phyloP scores from a whole-genome alignment of 345 rosid species.

The Ceriops zippeliana region DNA sequence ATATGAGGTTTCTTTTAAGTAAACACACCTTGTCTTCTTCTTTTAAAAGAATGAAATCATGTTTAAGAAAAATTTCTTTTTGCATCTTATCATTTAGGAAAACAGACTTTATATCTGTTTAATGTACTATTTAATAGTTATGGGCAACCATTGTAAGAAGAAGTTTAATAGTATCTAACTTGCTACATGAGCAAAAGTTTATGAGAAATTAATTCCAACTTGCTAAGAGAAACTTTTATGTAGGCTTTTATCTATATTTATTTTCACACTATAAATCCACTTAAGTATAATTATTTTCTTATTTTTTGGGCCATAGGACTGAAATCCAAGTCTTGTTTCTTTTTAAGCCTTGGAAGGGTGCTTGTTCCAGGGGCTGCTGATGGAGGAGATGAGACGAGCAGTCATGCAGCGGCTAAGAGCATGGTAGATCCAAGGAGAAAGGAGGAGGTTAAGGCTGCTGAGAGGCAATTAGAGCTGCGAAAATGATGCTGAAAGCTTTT shows the following conservation, averaged over 20 bases:
- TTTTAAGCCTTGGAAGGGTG: too few relatives aligned
- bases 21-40: background rate
- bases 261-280: background rate
- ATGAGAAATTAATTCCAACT: background rate
- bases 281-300: background rate
- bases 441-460: slow-evolving; percentile 31
- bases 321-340: too few relatives aligned
- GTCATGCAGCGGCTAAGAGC: slow-evolving; percentile 44
- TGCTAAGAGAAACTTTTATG: background rate
- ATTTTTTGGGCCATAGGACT: too few relatives aligned
- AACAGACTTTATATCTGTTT: too few relatives aligned
- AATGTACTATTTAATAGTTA: too few relatives aligned
- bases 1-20: background rate
- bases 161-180: background rate
- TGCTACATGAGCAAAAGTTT: background rate
- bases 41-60: background rate
- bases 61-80: too few relatives aligned
- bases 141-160: too few relatives aligned
- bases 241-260: background rate
- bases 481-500: slow-evolving; percentile 44
- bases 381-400: slow-evolving; percentile 21
- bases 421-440: slow-evolving; percentile 69
- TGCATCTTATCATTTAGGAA: too few relatives aligned
- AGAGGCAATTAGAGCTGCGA: slow-evolving; percentile 47
- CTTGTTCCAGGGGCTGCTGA: slow-evolving; percentile 39